phyloP scores from a whole-genome alignment of 208 protist genomes.

The Lotmaria passim region DNA sequence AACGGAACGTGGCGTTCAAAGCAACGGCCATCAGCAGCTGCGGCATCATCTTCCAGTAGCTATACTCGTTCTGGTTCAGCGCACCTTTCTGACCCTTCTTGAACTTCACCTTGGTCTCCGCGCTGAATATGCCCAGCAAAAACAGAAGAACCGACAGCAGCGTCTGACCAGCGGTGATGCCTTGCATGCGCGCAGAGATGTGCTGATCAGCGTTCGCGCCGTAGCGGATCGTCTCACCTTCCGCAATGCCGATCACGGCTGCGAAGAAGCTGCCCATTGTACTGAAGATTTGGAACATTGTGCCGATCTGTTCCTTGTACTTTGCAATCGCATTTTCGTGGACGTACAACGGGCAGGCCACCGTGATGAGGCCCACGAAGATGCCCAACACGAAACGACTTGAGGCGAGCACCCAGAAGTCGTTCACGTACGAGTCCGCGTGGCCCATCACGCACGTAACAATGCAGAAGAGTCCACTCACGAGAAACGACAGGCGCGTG shows the following conservation, averaged over 20 bases:
- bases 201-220: slow-evolving; percentile 28
- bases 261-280: slow-evolving; percentile 59
- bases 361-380: slow-evolving; percentile 39
- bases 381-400: slow-evolving; percentile 64
- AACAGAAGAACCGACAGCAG: slow-evolving; percentile 36
- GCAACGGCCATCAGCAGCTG: slow-evolving; percentile 42
- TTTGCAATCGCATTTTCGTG: slow-evolving; percentile 41
- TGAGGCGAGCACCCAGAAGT: slow-evolving; percentile 53
- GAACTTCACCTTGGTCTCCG: slow-evolving; percentile 24
- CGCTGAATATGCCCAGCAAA: slow-evolving; percentile 18
- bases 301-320: slow-evolving; percentile 35
- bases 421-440: slow-evolving; percentile 26
- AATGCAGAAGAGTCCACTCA: slow-evolving; percentile 43
- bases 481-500: slow-evolving; percentile 44
- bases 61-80: slow-evolving; percentile 11
- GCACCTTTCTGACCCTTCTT: slow-evolving; percentile 3
- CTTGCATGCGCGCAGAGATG: slow-evolving; percentile 46
- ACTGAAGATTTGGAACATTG: slow-evolving; percentile 55
- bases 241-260: slow-evolving; percentile 40
- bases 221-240: slow-evolving; percentile 31
- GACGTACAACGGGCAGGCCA: slow-evolving; percentile 59
- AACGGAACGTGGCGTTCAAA: slow-evolving; percentile 45
- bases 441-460: slow-evolving; percentile 42
- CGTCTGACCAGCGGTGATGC: slow-evolving; percentile 41
- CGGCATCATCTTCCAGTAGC: slow-evolving; percentile 35